Evolutionary conservation across 1,139 yeast genomes (phyloP).

Genomic region (Hyphopichia burtonii): DNA sequence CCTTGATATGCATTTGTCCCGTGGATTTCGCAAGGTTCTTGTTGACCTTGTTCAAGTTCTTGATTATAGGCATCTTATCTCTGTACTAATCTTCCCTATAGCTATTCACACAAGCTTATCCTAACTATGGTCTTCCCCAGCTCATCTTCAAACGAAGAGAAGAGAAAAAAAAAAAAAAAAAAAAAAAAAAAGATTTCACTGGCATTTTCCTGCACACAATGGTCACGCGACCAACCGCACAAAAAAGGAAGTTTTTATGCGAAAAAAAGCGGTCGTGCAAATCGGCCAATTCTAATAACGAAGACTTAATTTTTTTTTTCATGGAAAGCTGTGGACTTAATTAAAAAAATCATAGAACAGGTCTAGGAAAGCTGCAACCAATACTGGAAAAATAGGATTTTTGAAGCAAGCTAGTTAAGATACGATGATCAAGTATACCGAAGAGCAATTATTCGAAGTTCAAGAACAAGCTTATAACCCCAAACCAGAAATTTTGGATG

Average conservation of each 20-base stretch:
- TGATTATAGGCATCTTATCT: slow-evolving; percentile 68
- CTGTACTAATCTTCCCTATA: background rate
- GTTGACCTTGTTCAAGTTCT: slow-evolving; percentile 69
- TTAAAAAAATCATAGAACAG: background rate
- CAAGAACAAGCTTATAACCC: slow-evolving; percentile 59
- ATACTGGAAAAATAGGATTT: background rate
- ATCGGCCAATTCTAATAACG: background rate
- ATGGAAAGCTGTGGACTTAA: background rate
- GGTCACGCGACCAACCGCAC: slow-evolving; percentile 2
- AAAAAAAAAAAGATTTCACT: background rate
- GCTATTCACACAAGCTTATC: no score
- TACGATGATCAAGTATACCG: slow-evolving; percentile 61
- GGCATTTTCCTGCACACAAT: background rate
- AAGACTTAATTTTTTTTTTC: background rate
- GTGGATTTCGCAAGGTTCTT: slow-evolving; percentile 60
- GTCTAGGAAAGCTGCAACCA: background rate
- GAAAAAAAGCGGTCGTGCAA: background rate
- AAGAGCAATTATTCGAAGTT: slow-evolving; percentile 62
- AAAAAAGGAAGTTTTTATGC: no score
- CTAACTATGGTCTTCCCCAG: slow-evolving; percentile 1
- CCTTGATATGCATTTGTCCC: slow-evolving; percentile 77
- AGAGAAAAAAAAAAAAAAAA: background rate
- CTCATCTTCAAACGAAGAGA: background rate
- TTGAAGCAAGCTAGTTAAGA: background rate
- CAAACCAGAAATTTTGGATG: slow-evolving; percentile 59